Conservation (phyloP, 495 filamentous ascomycete genomes). For the Parachaetomium inaequale region DNA sequence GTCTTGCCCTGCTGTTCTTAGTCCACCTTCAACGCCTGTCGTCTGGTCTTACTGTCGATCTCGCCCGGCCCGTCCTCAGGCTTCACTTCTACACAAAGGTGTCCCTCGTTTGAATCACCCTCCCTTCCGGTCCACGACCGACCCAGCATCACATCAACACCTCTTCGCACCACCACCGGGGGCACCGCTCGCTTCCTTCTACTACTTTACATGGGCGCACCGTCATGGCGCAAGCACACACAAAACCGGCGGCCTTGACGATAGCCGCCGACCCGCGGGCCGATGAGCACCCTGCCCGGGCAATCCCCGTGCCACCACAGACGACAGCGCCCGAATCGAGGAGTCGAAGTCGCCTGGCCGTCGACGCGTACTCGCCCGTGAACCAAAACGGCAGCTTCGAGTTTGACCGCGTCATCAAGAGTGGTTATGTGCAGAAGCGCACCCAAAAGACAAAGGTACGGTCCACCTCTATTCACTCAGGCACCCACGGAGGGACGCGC, state of each 20-base stretch:
- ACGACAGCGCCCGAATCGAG: conserved; percentile 17
- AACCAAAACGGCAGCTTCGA: conserved; percentile 95
- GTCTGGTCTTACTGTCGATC: neutral
- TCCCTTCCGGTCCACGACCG: conserved; percentile 6
- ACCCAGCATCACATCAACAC: neutral
- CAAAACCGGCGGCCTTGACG: conserved; percentile 23
- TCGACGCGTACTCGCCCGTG: conserved; percentile 55
- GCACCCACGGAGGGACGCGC: neutral
- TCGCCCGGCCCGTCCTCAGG: neutral
- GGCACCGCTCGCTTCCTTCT: neutral
- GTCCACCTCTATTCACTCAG: neutral
- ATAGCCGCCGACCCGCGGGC: conserved; percentile 21
- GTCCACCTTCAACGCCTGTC: neutral
- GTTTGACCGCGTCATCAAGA: conserved; percentile 88
- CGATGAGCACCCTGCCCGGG: conserved; percentile 18
- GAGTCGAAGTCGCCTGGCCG: conserved; percentile 24
- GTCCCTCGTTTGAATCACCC: conserved; percentile 24
- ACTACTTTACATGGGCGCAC: conserved; percentile 14
- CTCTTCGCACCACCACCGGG: conserved; percentile 2
- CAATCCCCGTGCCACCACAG: conserved; percentile 25
- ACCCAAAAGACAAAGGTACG: conserved; percentile 90
- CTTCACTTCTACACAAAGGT: conserved; percentile 19
- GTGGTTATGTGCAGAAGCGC: conserved; percentile 77
- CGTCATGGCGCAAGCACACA: conserved; percentile 33
- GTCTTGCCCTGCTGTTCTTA: neutral